Evolutionary conservation across 2,329 filamentous ascomycete genomes (phyloP).

Genomic region (Neonectria magnoliae): DNA sequence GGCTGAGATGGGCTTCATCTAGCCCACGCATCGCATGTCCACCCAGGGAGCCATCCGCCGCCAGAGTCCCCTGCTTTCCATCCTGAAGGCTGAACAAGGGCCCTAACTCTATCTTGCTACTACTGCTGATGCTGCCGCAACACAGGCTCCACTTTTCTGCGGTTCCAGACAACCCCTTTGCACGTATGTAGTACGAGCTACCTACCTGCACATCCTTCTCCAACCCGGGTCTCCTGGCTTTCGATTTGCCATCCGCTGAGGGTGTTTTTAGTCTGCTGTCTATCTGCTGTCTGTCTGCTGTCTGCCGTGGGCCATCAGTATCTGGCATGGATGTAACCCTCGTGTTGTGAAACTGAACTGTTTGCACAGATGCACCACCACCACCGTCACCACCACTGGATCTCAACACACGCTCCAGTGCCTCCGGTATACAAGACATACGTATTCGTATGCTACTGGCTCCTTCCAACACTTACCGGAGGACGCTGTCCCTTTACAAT

Average conservation of each 20-base stretch:
- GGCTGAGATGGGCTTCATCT: neutral
- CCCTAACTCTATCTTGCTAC: slow-evolving; percentile 17
- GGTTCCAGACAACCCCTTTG: slow-evolving; percentile 4
- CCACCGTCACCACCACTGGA: neutral
- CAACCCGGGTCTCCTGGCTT: neutral
- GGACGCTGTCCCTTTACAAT: neutral
- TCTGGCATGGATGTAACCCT: slow-evolving; percentile 19
- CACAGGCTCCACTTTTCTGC: slow-evolving; percentile 12
- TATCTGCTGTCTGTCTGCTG: slow-evolving; percentile 14
- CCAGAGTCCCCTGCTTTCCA: slow-evolving; percentile 2
- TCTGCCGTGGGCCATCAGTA: neutral
- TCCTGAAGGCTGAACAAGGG: neutral
- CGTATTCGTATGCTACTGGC: slow-evolving; percentile 29
- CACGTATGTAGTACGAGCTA: neutral
- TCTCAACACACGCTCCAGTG: slow-evolving; percentile 9
- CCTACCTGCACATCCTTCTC: slow-evolving; percentile 9
- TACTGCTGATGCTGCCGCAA: slow-evolving; percentile 7
- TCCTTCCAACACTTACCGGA: neutral
- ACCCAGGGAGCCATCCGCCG: neutral
- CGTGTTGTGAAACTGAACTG: slow-evolving; percentile 24
- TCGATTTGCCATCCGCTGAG: neutral
- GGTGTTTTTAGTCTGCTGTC: slow-evolving; percentile 7
- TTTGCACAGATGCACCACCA: slow-evolving; percentile 6
- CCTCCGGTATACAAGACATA: slow-evolving; percentile 6
- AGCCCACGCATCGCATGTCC: neutral